Evolutionary conservation across 1,284 basidiomycete genomes (phyloP), one percentile per base, ranked within the genome.

Genomic region (Clitocybe nebularis): DNA sequence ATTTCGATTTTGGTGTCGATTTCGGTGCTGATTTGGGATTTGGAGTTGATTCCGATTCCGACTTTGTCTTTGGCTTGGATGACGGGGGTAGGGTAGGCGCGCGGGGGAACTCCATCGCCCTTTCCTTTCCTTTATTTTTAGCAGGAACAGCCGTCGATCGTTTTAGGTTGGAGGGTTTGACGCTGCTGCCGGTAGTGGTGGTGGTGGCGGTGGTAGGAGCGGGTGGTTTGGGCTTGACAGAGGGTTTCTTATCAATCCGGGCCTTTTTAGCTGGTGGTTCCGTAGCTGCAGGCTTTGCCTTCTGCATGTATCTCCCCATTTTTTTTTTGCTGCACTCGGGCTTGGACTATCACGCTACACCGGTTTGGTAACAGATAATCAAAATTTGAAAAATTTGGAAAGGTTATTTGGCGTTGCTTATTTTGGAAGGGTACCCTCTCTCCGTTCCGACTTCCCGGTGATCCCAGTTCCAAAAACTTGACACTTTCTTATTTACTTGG

Each of bases 101-200:
- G 0, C n/a, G 35, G 6, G 9, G 19, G 32, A 40, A 36, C 22
- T 39, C 39, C 39, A 37, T 49, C 29, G 43, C 45, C 34, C 53
- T 59, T 49, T 50, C 57, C 41, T 63, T 67, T 34, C 43, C 54
- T 47, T 66, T 67, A 32, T 53, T 55, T 53, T 62, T 64, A 7
- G 49, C 23, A 26, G 41, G 21, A 16, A 20, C 14, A 3, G 33
- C n/a, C n/a, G n/a, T n/a, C n/a, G n/a, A n/a, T n/a, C n/a, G n/a
- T n/a, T n/a, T n/a, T n/a, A n/a, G n/a, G n/a, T n/a, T n/a, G n/a
- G n/a, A n/a, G n/a, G n/a, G n/a, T n/a, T n/a, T n/a, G n/a, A n/a
- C n/a, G n/a, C n/a, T n/a, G n/a, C n/a, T n/a, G n/a, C n/a, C n/a
- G n/a, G n/a, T n/a, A n/a, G n/a, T n/a, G n/a, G n/a, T n/a, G n/a